phyloP scores from a whole-genome alignment of 805 yeast species.

The Suhomyces sp. region DNA sequence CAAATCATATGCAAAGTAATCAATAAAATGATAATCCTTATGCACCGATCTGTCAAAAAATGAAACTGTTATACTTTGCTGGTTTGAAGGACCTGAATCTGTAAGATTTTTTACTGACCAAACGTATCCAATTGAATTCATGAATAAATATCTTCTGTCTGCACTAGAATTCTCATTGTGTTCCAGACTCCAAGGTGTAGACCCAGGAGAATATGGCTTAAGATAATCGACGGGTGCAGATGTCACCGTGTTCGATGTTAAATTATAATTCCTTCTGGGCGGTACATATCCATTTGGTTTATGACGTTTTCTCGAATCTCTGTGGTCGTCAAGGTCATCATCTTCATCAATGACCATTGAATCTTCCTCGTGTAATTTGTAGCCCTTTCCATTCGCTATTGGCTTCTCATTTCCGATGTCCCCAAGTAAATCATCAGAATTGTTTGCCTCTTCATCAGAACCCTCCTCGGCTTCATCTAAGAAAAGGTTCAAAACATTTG shows the following conservation, averaged over 20 bases:
- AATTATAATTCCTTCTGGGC: neutral
- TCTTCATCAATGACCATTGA: constrained; percentile 37
- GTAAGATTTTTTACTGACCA: constrained; percentile 59
- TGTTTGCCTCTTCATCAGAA: constrained; percentile 17
- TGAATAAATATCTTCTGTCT: constrained; percentile 73
- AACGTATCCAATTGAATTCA: constrained; percentile 78
- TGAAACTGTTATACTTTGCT: constrained; percentile 77
- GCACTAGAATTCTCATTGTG: constrained; percentile 21
- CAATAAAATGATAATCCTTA: constrained; percentile 84
- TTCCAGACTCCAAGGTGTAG: constrained; percentile 67
- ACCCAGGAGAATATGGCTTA: constrained; percentile 79
- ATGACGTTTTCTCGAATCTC: constrained; percentile 22
- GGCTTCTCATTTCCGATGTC: constrained; percentile 15
- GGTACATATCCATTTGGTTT: constrained; percentile 15
- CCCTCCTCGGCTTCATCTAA: constrained; percentile 16
- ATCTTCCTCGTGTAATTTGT: constrained; percentile 29
- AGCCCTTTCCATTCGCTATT: constrained; percentile 3
- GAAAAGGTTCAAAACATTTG: constrained; percentile 7
- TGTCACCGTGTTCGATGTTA: constrained; percentile 26
- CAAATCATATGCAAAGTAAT: constrained; percentile 65
- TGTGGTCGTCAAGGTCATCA: constrained; percentile 17
- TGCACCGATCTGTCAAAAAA: constrained; percentile 78
- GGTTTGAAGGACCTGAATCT: constrained; percentile 15
- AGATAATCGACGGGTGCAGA: constrained; percentile 28
- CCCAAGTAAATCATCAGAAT: constrained; percentile 17